Conservation (phyloP, 805 yeast species). For the Myxozyma vanderwaltii region DNA sequence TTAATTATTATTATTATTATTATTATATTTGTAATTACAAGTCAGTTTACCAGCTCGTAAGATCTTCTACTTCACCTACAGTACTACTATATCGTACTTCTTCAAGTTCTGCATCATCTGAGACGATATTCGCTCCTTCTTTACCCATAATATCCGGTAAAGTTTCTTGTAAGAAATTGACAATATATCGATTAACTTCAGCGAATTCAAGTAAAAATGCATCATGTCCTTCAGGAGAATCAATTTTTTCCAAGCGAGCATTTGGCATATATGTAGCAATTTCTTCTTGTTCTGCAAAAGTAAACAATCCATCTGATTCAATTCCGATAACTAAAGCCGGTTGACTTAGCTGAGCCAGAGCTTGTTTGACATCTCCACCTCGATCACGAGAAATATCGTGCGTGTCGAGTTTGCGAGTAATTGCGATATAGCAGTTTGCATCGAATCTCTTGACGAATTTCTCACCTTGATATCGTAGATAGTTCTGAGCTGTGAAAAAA, state of each 20-base stretch:
- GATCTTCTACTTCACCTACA: slow-evolving; percentile 88
- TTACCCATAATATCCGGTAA: slow-evolving; percentile 60
- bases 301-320: slow-evolving; percentile 88
- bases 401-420: slow-evolving; percentile 90
- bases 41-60: slow-evolving; percentile 76
- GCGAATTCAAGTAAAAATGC: slow-evolving; percentile 91
- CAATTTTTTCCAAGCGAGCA: slow-evolving; percentile 66
- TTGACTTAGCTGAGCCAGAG: slow-evolving; percentile 60
- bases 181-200: slow-evolving; percentile 70
- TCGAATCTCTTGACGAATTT: slow-evolving; percentile 89
- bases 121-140: slow-evolving; percentile 46
- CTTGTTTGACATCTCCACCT: slow-evolving; percentile 51
- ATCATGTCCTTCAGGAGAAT: slow-evolving; percentile 96
- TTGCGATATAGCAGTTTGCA: slow-evolving; percentile 94
- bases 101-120: slow-evolving; percentile 37
- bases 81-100: slow-evolving; percentile 61
- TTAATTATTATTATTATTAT: neutral
- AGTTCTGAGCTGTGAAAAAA: slow-evolving; percentile 92
- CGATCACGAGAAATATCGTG: slow-evolving; percentile 89
- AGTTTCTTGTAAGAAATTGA: slow-evolving; percentile 61
- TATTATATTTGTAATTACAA: neutral
- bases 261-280: slow-evolving; percentile 75
- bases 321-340: slow-evolving; percentile 89
- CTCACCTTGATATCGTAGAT: slow-evolving; percentile 89
- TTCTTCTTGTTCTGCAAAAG: slow-evolving; percentile 85